Percentiles rank a stretch among this genome's conserved stretches.
Conservation (phyloP, 176 grass and related monocot species). For the Rhynchospora breviuscula region DNA sequence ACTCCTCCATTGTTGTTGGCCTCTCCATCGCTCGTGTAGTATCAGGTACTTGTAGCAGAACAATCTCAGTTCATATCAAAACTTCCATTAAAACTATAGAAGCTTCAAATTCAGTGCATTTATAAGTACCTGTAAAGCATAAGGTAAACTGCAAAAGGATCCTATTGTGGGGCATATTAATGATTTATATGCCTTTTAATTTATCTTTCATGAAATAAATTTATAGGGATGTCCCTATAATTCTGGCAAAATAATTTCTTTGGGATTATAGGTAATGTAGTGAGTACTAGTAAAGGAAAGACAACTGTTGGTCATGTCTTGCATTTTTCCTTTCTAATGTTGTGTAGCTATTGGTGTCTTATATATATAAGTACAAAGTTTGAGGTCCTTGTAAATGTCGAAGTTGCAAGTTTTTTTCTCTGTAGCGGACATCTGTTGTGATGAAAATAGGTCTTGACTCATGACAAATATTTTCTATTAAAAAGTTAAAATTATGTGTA, state of each 20-base stretch:
- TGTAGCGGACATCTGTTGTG: not conserved
- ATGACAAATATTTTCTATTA: not conserved
- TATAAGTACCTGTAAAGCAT: not conserved
- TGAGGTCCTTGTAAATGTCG: not conserved
- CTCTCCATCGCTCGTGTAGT: conserved; percentile 45
- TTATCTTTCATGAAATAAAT: not conserved
- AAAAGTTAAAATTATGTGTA: not conserved
- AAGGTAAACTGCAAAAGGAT: not conserved
- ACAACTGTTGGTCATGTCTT: not conserved
- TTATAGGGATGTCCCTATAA: not conserved
- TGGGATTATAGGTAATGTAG: not conserved
- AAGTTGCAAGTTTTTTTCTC: not conserved
- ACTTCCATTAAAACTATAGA: not conserved
- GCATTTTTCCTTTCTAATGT: not conserved
- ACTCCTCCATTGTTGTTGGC: conserved; percentile 66
- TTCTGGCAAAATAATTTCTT: not conserved
- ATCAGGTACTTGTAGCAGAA: conserved; percentile 32
- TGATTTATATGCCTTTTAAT: not conserved
- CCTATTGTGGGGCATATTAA: not conserved
- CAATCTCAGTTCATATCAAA: not conserved
- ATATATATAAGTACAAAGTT: not conserved
- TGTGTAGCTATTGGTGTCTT: not conserved
- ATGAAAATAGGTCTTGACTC: not conserved
- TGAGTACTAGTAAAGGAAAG: not conserved
- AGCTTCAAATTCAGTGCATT: not conserved